Percentiles rank a stretch among this genome's conserved stretches.
Conservation (phyloP, 1,284 basidiomycete genomes). For the Leucoagaricus sp. region DNA sequence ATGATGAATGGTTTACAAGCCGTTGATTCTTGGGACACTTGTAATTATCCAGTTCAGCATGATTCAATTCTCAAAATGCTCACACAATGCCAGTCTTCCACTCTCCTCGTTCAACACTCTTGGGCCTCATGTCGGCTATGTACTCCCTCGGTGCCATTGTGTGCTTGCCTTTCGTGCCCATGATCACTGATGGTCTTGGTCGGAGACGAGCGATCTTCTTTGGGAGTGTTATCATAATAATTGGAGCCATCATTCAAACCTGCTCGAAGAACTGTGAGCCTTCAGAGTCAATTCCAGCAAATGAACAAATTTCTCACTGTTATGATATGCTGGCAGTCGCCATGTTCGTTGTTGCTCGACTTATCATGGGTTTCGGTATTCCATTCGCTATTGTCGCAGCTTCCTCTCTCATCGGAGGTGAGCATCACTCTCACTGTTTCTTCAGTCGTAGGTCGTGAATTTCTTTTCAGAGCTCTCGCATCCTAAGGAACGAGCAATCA, state of each 20-base stretch:
- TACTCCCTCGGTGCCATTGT: slow-evolving; percentile 57
- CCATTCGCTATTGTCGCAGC: slow-evolving; percentile 51
- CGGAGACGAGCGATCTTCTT: slow-evolving; percentile 44
- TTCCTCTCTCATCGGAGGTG: slow-evolving; percentile 48
- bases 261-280: slow-evolving; percentile 47
- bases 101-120: slow-evolving; percentile 47
- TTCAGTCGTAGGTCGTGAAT: neutral
- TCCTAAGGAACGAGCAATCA: slow-evolving; percentile 48
- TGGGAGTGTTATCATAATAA: slow-evolving; percentile 48
- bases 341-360: slow-evolving; percentile 53
- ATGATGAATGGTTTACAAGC: slow-evolving; percentile 59
- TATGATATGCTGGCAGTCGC: slow-evolving; percentile 33
- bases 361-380: slow-evolving; percentile 50
- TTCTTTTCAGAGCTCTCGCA: slow-evolving; percentile 41
- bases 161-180: slow-evolving; percentile 45
- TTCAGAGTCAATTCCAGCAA: neutral
- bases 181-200: slow-evolving; percentile 44
- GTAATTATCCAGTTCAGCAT: slow-evolving; percentile 30
- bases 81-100: slow-evolving; percentile 41
- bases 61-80: neutral
- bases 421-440: no score
- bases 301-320: neutral
- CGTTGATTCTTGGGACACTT: slow-evolving; percentile 46
- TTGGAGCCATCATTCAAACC: slow-evolving; percentile 47
- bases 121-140: slow-evolving; percentile 54